Base-by-base conservation (phyloP, 2,329 filamentous ascomycete species). In the Pseudogymnoascus pannorum region DNA sequence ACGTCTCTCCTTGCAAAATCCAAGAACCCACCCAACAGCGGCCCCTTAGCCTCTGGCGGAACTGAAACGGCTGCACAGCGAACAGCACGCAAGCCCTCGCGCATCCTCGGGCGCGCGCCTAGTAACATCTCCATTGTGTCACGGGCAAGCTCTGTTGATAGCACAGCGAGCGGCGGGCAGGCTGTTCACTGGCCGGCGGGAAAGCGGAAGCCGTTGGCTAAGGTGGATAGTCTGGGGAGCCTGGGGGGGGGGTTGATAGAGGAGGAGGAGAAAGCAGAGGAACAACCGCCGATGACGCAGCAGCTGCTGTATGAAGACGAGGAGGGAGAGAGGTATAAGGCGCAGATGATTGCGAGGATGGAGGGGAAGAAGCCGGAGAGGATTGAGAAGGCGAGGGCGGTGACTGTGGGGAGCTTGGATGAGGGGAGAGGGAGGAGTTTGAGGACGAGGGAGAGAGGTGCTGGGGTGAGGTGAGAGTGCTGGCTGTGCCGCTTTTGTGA, bases 51-150 rank as follows among this genome's bases (percentile, higher is more conserved):
- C 24, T 51, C 65, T 12, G 35, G 61, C 6, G 61, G 58, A 2
- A 61, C 48, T 2, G 66, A 70, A 26, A 14, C 59, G 4, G 44
- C 44, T 11, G 24, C 44, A 4, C 44, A 51, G 44, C 44, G 44
- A 51, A 29, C 24, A 51, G 44, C 44, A 29, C 44, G 44, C n/a
- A 51, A 51, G 24, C 44, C 44, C 2, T 51, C 24, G 1, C 64
- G 63, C 40, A 80, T 86, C 61, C 73, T 86, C 2, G 84, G 84
- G 4, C 80, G 84, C 9, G 84, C 81, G 2, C 72, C 81, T 26
- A 85, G 82, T 72, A 85, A 85, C 67, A 77, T 77, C 2, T 86
- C 82, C 24, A 75, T 72, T 48, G 79, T 64, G 18, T 71, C 71
- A 1, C 65, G 67, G 5, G 69, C 69, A 5, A 70, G 69, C 7